Conservation (phyloP, 352 stramenopile species). For the Pythium coloratum region DNA sequence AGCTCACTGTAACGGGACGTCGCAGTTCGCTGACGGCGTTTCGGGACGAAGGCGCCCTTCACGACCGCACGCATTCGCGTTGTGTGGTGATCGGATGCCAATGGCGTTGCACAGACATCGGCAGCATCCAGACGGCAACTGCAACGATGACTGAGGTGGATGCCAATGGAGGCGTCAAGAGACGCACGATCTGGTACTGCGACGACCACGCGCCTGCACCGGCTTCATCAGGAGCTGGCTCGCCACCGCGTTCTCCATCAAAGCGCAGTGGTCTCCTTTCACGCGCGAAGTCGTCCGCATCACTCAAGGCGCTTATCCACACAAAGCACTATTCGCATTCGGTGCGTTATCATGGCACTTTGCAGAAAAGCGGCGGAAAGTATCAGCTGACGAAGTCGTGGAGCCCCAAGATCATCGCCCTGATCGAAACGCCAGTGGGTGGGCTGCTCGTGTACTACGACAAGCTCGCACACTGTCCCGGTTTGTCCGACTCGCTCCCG, state of each 20-base stretch:
- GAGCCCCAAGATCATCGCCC: conserved; percentile 49
- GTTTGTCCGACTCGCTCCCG: conserved; percentile 38
- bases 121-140: background rate
- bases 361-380: conserved; percentile 60
- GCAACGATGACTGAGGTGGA: background rate
- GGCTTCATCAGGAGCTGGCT: conserved; percentile 25
- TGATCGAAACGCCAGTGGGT: conserved; percentile 66
- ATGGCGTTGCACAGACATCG: conserved; percentile 13
- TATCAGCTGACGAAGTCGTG: conserved; percentile 61
- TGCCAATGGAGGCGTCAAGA: background rate
- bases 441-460: conserved; percentile 78
- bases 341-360: conserved; percentile 55
- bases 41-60: conserved; percentile 37
- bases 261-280: conserved; percentile 34
- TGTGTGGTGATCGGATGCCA: conserved; percentile 58
- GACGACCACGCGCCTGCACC: conserved; percentile 18
- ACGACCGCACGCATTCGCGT: conserved; percentile 42
- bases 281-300: conserved; percentile 29
- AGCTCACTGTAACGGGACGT: conserved; percentile 10
- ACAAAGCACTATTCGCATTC: conserved; percentile 48
- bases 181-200: conserved; percentile 21
- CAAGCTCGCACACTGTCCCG: conserved; percentile 61
- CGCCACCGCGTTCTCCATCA: conserved; percentile 31
- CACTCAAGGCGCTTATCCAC: conserved; percentile 36
- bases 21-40: conserved; percentile 40